Conservation (phyloP, 768 basidiomycete genomes). For the Tephrocybe sp. region DNA sequence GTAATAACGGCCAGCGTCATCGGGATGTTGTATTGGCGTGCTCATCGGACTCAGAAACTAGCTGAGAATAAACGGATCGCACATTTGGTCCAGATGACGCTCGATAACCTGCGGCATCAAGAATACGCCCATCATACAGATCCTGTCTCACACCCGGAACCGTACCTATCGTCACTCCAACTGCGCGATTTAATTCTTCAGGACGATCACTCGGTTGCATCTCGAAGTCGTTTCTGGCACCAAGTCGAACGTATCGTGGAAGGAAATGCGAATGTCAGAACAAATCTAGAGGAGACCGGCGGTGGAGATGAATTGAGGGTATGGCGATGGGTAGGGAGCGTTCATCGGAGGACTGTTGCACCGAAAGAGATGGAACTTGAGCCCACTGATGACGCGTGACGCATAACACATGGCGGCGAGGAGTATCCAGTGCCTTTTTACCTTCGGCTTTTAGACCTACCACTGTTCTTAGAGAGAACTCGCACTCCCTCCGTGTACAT, state of each 20-base stretch:
- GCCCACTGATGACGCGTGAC: not conserved
- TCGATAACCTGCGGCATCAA: conserved; percentile 79
- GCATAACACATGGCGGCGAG: not conserved
- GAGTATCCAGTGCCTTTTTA: no score
- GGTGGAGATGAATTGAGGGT: conserved; percentile 88
- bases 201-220: conserved; percentile 71
- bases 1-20: conserved; percentile 5
- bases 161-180: conserved; percentile 82
- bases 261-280: conserved; percentile 86
- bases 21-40: conserved; percentile 12
- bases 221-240: conserved; percentile 71
- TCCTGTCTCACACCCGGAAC: conserved; percentile 68
- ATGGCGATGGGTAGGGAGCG: conserved; percentile 85
- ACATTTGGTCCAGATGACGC: conserved; percentile 73
- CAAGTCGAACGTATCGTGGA: conserved; percentile 84
- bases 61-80: conserved; percentile 64
- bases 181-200: conserved; percentile 85
- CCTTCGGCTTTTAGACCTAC: no score
- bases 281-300: conserved; percentile 76
- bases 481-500: no score
- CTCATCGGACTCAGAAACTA: conserved; percentile 47
- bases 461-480: no score
- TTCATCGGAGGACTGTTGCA: conserved; percentile 22
- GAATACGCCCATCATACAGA: conserved; percentile 82
- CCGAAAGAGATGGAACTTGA: conserved; percentile 7